phyloP scores from a whole-genome alignment of 495 filamentous ascomycete genomes.

The Lepidopterella palustris region DNA sequence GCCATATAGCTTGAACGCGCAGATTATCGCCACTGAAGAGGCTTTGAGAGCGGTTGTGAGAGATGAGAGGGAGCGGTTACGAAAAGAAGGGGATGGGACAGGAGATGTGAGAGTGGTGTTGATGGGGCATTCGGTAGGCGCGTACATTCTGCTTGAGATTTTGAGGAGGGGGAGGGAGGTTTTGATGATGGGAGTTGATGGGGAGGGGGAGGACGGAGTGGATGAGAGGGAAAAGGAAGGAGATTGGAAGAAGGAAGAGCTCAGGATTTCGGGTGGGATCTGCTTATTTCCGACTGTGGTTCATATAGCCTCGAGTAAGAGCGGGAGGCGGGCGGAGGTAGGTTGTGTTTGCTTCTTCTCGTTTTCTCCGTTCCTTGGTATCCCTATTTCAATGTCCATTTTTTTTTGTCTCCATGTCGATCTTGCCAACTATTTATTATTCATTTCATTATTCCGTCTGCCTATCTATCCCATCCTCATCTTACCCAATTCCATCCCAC shows the following conservation, averaged over 20 bases:
- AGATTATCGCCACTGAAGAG: slow-evolving; percentile 50
- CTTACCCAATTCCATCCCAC: no score
- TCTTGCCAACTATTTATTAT: no score
- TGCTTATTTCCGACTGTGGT: slow-evolving; percentile 34
- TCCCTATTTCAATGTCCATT: background rate
- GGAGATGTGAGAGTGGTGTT: no score
- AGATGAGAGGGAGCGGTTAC: no score
- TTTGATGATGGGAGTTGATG: no score
- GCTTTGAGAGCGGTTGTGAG: slow-evolving; percentile 27
- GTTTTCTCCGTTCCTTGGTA: background rate
- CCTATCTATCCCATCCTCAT: no score
- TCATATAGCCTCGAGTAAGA: slow-evolving; percentile 30
- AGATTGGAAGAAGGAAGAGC: no score
- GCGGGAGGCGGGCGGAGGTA: slow-evolving; percentile 27
- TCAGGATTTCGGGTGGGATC: slow-evolving; percentile 28
- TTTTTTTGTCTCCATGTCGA: no score
- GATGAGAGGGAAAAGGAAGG: no score
- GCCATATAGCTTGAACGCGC: slow-evolving; percentile 48
- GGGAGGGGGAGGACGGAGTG: no score
- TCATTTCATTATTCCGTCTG: no score
- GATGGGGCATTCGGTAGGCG: slow-evolving; percentile 43
- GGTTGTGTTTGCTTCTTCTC: slow-evolving; percentile 4
- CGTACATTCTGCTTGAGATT: slow-evolving; percentile 33
- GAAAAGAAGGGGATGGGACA: no score
- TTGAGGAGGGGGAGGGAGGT: slow-evolving; percentile 14